These are phyloP conservation scores for Podosphaera xanthii DNA, from an alignment of 2,329 filamentous ascomycete species.

Conservation along the genomic window DNA sequence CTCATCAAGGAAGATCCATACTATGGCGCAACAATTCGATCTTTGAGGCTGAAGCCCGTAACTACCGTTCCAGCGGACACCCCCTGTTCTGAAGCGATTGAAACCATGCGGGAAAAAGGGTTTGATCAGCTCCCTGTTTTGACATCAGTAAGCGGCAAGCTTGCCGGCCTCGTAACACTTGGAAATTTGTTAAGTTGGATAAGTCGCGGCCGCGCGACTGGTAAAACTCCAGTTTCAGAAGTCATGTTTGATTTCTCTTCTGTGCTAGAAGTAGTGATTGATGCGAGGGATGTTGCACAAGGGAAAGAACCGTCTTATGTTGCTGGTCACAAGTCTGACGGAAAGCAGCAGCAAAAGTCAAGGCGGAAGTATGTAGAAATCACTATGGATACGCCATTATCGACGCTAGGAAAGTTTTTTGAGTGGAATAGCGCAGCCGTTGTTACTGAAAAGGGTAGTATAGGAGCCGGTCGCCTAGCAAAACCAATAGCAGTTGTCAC, in stretches of 20 bases:
- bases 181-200: conserved; percentile 87
- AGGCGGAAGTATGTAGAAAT: conserved; percentile 77
- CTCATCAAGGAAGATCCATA: conserved; percentile 38
- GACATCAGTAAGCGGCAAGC: conserved; percentile 39
- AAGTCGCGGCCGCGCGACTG: conserved; percentile 56
- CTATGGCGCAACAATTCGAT: conserved; percentile 52
- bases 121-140: conserved; percentile 95
- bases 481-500: conserved; percentile 83
- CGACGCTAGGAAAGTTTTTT: conserved; percentile 72
- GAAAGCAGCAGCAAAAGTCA: conserved; percentile 19
- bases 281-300: conserved; percentile 41
- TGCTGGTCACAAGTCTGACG: conserved; percentile 13
- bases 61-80: conserved; percentile 56
- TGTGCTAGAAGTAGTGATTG: conserved; percentile 75
- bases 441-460: conserved; percentile 53
- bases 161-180: conserved; percentile 82
- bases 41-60: conserved; percentile 78
- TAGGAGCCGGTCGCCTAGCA: conserved; percentile 24
- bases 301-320: conserved; percentile 14
- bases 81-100: conserved; percentile 67
- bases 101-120: conserved; percentile 94
- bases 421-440: conserved; percentile 96
- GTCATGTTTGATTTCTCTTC: conserved; percentile 95
- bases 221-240: conserved; percentile 50
- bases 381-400: conserved; percentile 68